A percentile compares a stretch with the other conserved stretches of the same genome.
Evolutionary conservation across 2,329 filamentous ascomycete genomes (phyloP).

Genomic region (Nemania sp.): DNA sequence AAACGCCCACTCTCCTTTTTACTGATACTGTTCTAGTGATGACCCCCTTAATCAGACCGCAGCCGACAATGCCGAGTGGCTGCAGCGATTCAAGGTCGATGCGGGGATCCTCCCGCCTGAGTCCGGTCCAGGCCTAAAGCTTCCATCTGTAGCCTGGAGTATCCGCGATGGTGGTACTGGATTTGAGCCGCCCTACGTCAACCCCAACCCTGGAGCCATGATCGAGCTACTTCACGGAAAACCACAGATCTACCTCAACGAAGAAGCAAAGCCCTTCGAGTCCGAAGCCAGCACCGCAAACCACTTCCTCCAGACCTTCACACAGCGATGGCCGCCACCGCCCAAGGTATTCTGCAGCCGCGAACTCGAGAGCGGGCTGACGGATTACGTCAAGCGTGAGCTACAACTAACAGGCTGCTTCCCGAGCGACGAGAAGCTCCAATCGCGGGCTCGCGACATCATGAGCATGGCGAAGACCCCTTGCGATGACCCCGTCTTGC

Average conservation of each 20-base stretch:
- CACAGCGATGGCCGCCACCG: constrained; percentile 59
- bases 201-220: constrained; percentile 55
- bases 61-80: constrained; percentile 73
- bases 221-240: constrained; percentile 53
- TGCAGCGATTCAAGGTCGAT: constrained; percentile 71
- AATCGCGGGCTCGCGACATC: constrained; percentile 62
- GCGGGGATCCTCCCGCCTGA: constrained; percentile 63
- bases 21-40: constrained; percentile 56
- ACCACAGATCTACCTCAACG: constrained; percentile 52
- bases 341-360: constrained; percentile 68
- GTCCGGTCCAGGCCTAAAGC: constrained; percentile 63
- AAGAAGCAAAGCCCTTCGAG: constrained; percentile 57
- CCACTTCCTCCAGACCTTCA: constrained; percentile 61
- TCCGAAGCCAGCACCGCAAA: constrained; percentile 60
- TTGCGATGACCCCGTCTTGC: constrained; percentile 65
- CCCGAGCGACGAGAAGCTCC: constrained; percentile 62
- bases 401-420: constrained; percentile 55
- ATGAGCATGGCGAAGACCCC: constrained; percentile 60
- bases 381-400: constrained; percentile 60
- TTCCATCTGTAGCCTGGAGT: constrained; percentile 57
- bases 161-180: constrained; percentile 64
- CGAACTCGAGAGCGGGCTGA: constrained; percentile 67
- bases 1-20: not conserved
- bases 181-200: constrained; percentile 67
- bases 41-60: constrained; percentile 74